A percentile compares a stretch with the other conserved stretches of the same genome.
These are phyloP conservation scores for Alternaria sp. DNA, from an alignment of 2,329 filamentous ascomycete genomes.

Conservation along the genomic window DNA sequence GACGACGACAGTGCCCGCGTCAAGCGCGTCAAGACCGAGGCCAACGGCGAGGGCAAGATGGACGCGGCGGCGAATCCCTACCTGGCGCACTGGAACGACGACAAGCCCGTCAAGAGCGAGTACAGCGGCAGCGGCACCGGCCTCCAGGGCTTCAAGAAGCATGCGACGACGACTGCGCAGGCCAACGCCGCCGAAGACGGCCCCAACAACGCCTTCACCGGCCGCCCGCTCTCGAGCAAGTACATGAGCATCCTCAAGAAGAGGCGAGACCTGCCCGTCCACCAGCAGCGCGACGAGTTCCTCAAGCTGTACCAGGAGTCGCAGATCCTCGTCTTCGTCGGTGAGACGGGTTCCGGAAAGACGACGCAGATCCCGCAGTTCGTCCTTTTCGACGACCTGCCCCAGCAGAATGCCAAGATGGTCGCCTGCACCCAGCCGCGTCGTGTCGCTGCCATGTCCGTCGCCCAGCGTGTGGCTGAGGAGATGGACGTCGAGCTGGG, in stretches of 20 bases:
- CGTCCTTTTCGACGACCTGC: constrained; percentile 94
- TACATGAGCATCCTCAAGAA: constrained; percentile 91
- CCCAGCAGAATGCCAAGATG: constrained; percentile 83
- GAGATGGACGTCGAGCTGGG: constrained; percentile 92
- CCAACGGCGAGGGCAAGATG: constrained; percentile 42
- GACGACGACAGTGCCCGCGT: constrained; percentile 56
- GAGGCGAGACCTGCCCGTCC: constrained; percentile 85
- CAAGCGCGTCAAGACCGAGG: constrained; percentile 57
- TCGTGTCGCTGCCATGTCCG: constrained; percentile 96
- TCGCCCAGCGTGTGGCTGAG: constrained; percentile 94
- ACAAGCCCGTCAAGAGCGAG: constrained; percentile 46
- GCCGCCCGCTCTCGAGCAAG: constrained; percentile 73
- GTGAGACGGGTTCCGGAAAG: constrained; percentile 99
- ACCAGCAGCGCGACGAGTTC: constrained; percentile 93
- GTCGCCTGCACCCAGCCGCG: constrained; percentile 97
- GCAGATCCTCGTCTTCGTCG: constrained; percentile 97
- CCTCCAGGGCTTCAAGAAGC: constrained; percentile 73
- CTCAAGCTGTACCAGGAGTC: constrained; percentile 89
- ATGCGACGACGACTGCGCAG: constrained; percentile 78
- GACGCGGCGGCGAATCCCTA: constrained; percentile 78
- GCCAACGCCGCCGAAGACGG: constrained; percentile 78
- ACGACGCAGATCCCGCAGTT: constrained; percentile 99
- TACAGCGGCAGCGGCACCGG: constrained; percentile 39
- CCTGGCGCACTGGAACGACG: constrained; percentile 83
- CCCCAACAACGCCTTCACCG: constrained; percentile 85